Evolutionary conservation across 2,329 filamentous ascomycete species (phyloP).

Genomic region (Sclerotinia trifoliorum): DNA sequence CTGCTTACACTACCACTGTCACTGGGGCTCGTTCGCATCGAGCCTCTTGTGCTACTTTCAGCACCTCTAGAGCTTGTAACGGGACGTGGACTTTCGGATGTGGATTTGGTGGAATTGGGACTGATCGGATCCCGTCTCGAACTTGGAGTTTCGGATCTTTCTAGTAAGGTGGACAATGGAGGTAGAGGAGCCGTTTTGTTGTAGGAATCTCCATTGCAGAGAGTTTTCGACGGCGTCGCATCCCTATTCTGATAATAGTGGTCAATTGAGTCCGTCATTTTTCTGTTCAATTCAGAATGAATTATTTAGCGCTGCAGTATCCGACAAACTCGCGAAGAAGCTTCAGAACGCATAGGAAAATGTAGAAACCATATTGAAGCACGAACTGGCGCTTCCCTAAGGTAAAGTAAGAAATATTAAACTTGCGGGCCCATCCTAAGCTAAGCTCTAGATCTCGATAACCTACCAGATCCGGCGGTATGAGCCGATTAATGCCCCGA

Average conservation of each 20-base stretch:
- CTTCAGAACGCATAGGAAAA: neutral
- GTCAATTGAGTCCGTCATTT: constrained; percentile 10
- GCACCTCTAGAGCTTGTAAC: constrained; percentile 2
- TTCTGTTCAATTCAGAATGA: neutral
- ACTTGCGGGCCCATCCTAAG: neutral
- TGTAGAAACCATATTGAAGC: neutral
- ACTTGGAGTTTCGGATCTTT: neutral
- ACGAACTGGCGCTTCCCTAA: neutral
- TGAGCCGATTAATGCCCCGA: neutral
- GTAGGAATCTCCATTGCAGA: neutral
- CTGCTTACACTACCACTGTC: constrained; percentile 12
- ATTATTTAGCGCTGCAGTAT: neutral
- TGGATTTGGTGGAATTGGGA: constrained; percentile 3
- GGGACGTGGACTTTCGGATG: neutral
- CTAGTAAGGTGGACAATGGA: neutral
- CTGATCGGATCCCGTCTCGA: neutral
- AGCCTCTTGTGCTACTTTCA: constrained; percentile 10
- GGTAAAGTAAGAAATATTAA: neutral
- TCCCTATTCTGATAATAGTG: neutral
- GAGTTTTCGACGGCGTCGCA: neutral
- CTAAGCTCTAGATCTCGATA: neutral
- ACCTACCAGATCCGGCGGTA: neutral
- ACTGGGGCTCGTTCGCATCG: neutral
- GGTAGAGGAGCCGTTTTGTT: constrained; percentile 6
- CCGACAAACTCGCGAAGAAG: neutral